A percentile compares a stretch with the other conserved stretches of the same genome.
Conservation (phyloP, 2,329 filamentous ascomycete genomes). For the Cytospora paraplurivora region DNA sequence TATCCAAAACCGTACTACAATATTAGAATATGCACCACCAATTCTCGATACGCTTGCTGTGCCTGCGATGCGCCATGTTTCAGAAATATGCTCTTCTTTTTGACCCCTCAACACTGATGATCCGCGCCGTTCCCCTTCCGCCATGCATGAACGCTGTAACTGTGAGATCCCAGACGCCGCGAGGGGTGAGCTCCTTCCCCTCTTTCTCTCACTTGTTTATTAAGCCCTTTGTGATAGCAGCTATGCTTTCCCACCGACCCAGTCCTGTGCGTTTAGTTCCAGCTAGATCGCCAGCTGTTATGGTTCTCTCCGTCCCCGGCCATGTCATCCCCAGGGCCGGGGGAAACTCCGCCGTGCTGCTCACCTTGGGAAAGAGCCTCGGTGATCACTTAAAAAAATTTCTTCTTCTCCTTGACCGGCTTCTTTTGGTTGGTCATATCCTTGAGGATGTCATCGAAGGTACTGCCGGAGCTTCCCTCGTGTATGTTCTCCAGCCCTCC, state of each 20-base stretch:
- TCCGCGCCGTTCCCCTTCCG: too few species aligned
- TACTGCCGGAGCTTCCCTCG: slow-evolving; percentile 30
- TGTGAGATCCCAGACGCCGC: too few species aligned
- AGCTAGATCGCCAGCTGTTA: neutral
- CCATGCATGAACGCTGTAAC: too few species aligned
- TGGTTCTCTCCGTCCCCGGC: neutral
- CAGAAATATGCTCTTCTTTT: neutral
- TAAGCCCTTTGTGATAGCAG: too few species aligned
- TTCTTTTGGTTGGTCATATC: slow-evolving; percentile 38
- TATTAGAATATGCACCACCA: slow-evolving; percentile 17
- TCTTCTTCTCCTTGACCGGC: slow-evolving; percentile 35
- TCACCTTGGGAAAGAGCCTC: slow-evolving; percentile 26
- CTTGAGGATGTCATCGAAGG: slow-evolving; percentile 43
- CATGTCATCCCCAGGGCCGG: neutral
- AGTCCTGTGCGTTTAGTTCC: too few species aligned
- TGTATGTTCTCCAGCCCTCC: neutral
- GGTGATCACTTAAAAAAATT: slow-evolving; percentile 31
- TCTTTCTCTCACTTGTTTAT: neutral
- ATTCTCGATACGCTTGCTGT: too few species aligned
- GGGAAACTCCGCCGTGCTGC: slow-evolving; percentile 15
- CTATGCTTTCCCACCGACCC: too few species aligned
- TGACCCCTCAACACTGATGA: too few species aligned
- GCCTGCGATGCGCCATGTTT: slow-evolving; percentile 6
- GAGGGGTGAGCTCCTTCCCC: neutral
- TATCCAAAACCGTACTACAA: slow-evolving; percentile 13